Base-by-base conservation (phyloP, 2,329 filamentous ascomycete species). In the Paracoccidioides lutzii region DNA sequence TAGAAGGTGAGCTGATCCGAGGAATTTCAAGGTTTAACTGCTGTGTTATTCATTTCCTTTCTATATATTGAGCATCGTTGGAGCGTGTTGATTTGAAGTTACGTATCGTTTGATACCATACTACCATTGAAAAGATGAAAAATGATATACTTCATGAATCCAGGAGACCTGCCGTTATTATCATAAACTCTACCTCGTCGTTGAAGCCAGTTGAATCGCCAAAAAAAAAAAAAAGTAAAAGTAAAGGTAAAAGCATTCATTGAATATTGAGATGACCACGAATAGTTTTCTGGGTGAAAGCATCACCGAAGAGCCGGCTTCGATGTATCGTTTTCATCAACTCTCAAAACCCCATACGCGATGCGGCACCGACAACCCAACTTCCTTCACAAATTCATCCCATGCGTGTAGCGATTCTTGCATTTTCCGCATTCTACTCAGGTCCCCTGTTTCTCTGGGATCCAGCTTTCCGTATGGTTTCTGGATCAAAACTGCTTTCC, bases 401-500 rank as follows among this genome's bases (percentile, higher is more conserved):
- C 80, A 82, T 22, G 77, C 68, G 61, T 75, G 73, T 5, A 81
- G 64, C 62, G 82, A 67, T 56, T 75, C 69, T 57, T 74, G 62
- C 43, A 82, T 72, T 68, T 50, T 77, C 75, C 0, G 73, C 71
- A 28, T 75, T 63, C 28, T 62, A 0, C 69, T 65, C 33, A 78
- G 60, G 61, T 78, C 75, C 51, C 75, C 65, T 0, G 75, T 68
- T 64, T 82, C 77, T 3, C 78, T 78, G 0, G 76, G 76, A 58
- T 82, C 79, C 35, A 74, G 73, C 0, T 78, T 78, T n/a, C n/a
- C n/a, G 60, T 78, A 79, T 22, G 75, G 78, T 55, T 76, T 77
- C 1, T 77, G 78, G n/a, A n/a, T n/a, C n/a, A n/a, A n/a, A n/a
- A n/a, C n/a, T 52, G 78, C 78, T 64, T 81, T 82, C 74, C 76